Evolutionary conservation across 2,329 filamentous ascomycete species (phyloP).

Genomic region (Ascochyta pisi): DNA sequence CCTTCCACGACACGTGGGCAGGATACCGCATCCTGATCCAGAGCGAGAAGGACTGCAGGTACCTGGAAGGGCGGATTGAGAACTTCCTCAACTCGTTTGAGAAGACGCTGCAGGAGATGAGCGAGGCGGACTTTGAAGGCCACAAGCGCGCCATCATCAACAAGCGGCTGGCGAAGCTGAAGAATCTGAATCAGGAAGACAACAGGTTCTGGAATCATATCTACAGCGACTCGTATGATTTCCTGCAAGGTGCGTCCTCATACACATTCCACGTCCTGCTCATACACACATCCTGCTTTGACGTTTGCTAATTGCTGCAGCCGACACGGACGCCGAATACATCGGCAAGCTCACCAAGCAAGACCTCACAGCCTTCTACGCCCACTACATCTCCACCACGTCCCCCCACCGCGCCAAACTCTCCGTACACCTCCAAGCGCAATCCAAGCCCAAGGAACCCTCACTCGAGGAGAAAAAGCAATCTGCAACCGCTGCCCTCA

Average conservation of each 20-base stretch:
- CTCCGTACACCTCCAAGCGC: conserved; percentile 82
- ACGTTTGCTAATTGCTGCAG: conserved; percentile 50
- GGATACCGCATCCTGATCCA: conserved; percentile 92
- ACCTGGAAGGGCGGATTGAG: conserved; percentile 87
- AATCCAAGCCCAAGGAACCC: conserved; percentile 57
- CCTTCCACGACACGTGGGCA: conserved; percentile 73
- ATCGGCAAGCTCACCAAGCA: conserved; percentile 78
- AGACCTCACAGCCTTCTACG: conserved; percentile 82
- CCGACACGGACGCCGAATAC: conserved; percentile 75
- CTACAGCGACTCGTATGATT: conserved; percentile 85
- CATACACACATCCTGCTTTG: too few species aligned
- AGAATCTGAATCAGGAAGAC: conserved; percentile 88
- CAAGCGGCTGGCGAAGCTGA: conserved; percentile 86
- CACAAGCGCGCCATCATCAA: conserved; percentile 90
- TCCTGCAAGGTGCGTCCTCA: conserved; percentile 74
- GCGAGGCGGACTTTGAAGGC: conserved; percentile 81
- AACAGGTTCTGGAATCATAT: conserved; percentile 86
- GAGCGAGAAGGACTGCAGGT: conserved; percentile 83
- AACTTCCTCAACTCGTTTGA: conserved; percentile 76
- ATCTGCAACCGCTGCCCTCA: conserved; percentile 44
- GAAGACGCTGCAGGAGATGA: conserved; percentile 74
- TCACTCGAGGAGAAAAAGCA: conserved; percentile 53
- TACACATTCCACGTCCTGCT: not conserved
- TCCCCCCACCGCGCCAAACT: conserved; percentile 81
- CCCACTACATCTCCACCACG: conserved; percentile 74